Percentiles rank a stretch among this genome's conserved stretches.
Conservation (phyloP, 2,329 filamentous ascomycete species). For the Dactylonectria macrodidyma region DNA sequence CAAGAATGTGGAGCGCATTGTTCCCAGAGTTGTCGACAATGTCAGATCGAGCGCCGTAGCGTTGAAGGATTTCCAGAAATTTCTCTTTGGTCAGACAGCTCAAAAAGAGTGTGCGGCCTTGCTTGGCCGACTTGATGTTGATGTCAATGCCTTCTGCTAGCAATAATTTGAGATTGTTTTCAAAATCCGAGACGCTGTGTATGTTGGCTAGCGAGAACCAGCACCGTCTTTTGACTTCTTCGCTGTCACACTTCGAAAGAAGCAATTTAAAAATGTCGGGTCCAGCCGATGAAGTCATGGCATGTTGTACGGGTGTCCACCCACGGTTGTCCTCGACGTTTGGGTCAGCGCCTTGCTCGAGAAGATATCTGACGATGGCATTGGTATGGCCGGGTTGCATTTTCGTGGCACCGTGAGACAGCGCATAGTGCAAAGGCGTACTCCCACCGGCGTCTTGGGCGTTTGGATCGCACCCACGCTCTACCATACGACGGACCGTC, state of each 20-base stretch:
- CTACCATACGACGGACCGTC: not conserved
- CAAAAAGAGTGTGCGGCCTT: conserved; percentile 35
- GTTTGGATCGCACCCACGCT: not conserved
- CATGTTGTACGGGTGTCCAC: not conserved
- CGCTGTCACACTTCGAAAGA: conserved; percentile 22
- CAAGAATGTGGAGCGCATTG: conserved; percentile 31
- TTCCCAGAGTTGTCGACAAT: conserved; percentile 28
- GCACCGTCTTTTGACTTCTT: conserved; percentile 1
- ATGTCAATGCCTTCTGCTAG: conserved; percentile 34
- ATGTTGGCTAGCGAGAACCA: conserved; percentile 31
- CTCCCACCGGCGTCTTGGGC: not conserved
- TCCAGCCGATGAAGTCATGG: not conserved
- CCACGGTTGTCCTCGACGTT: not conserved
- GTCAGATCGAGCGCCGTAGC: conserved; percentile 25
- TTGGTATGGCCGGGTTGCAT: not conserved
- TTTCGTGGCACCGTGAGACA: not conserved
- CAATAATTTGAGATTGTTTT: conserved; percentile 26
- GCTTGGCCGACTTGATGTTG: conserved; percentile 5
- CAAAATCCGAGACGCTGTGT: conserved; percentile 8
- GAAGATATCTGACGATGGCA: conserved; percentile 31
- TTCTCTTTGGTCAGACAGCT: conserved; percentile 7
- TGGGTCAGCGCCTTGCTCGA: conserved; percentile 36
- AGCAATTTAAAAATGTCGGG: conserved; percentile 23
- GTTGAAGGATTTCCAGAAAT: conserved; percentile 5
- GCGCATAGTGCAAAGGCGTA: not conserved